Evolutionary conservation across 371 early-diverging fungal genomes (phyloP).

Genomic region (Mucor indicus): DNA sequence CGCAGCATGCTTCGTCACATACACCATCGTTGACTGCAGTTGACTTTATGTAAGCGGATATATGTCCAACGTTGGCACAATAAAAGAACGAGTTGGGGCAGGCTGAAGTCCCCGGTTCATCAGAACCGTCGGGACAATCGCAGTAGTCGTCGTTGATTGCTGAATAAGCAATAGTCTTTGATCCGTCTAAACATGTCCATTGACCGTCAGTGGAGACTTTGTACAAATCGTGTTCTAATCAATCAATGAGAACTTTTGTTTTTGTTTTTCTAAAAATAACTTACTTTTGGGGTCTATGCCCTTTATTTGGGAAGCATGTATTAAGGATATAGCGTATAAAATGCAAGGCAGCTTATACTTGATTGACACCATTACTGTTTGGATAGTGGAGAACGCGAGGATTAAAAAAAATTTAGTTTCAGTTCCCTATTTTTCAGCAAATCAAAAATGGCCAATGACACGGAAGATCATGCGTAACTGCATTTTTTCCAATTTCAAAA

Average conservation of each 20-base stretch:
- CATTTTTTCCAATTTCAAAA: too few species aligned
- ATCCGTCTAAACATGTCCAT: conserved; percentile 79
- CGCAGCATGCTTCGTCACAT: conserved; percentile 94
- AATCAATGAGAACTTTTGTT: too few species aligned
- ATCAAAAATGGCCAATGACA: too few species aligned
- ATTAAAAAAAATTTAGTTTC: too few species aligned
- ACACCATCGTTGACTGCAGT: conserved; percentile 90
- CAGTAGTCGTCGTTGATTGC: conserved; percentile 95
- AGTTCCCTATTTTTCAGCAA: too few species aligned
- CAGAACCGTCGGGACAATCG: conserved; percentile 93
- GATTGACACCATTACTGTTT: background rate
- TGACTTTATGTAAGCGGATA: conserved; percentile 65
- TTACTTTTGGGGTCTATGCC: conserved; percentile 39
- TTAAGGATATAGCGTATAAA: conserved; percentile 28
- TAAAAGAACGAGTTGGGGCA: conserved; percentile 79
- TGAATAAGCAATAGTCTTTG: conserved; percentile 58
- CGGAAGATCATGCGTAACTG: too few species aligned
- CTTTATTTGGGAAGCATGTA: conserved; percentile 16
- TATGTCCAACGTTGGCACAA: conserved; percentile 80
- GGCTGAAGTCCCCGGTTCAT: conserved; percentile 95
- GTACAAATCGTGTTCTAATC: conserved; percentile 40
- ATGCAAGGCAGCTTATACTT: conserved; percentile 29
- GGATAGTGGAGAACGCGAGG: too few species aligned
- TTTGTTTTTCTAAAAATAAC: background rate
- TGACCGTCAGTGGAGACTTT: conserved; percentile 32